Conservation (phyloP, 2,329 filamentous ascomycete genomes). For the Monosporascus sp. region DNA sequence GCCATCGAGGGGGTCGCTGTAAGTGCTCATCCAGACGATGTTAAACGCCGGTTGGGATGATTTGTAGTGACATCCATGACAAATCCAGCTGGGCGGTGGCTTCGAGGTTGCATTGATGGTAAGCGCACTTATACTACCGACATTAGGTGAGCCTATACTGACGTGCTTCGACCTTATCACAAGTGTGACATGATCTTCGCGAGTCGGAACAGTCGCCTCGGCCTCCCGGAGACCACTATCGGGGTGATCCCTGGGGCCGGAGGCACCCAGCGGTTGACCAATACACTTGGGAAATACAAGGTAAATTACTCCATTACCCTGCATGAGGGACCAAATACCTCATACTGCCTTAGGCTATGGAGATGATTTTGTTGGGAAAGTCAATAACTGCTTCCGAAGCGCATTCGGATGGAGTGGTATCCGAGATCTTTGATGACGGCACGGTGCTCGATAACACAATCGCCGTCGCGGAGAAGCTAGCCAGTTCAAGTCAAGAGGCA, state of each 20-base stretch:
- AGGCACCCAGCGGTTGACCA: slow-evolving; percentile 59
- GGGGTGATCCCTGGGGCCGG: slow-evolving; percentile 88
- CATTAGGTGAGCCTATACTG: background rate
- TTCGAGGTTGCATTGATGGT: slow-evolving; percentile 45
- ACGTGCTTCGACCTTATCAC: background rate
- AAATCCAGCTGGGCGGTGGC: slow-evolving; percentile 40
- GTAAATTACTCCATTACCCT: slow-evolving; percentile 10
- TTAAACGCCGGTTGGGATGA: background rate
- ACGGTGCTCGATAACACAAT: slow-evolving; percentile 21
- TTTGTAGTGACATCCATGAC: background rate
- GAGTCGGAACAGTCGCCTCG: slow-evolving; percentile 76
- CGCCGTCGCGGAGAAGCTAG: slow-evolving; percentile 17
- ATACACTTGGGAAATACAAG: slow-evolving; percentile 30
- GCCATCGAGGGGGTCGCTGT: slow-evolving; percentile 47
- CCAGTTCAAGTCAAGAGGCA: slow-evolving; percentile 19
- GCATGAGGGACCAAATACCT: background rate
- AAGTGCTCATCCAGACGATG: slow-evolving; percentile 18
- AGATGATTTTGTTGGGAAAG: slow-evolving; percentile 21
- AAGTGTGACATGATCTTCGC: slow-evolving; percentile 58
- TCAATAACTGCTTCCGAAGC: slow-evolving; percentile 24
- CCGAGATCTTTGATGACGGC: slow-evolving; percentile 21
- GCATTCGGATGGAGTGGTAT: slow-evolving; percentile 19
- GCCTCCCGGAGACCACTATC: slow-evolving; percentile 92
- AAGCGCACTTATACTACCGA: slow-evolving; percentile 5
- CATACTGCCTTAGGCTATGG: slow-evolving; percentile 21